Percentiles rank a stretch among this genome's conserved stretches.
These are phyloP conservation scores for Pseudocercospora ulei DNA, from an alignment of 2,329 filamentous ascomycete species.

Conservation along the genomic window DNA sequence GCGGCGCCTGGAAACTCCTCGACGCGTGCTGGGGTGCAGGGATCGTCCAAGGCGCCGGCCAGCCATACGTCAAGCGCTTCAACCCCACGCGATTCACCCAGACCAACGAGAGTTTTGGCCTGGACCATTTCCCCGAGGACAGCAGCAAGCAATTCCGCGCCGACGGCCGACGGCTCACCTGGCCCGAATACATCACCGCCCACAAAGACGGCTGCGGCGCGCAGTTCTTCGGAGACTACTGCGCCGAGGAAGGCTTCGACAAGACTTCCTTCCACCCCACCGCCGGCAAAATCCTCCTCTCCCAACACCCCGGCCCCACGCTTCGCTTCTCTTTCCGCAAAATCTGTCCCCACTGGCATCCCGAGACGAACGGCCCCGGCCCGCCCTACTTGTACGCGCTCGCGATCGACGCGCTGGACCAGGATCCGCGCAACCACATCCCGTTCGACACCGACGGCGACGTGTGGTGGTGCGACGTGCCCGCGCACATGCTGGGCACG, in stretches of 20 bases:
- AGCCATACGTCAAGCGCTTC: slow-evolving; percentile 59
- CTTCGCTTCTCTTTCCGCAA: slow-evolving; percentile 69
- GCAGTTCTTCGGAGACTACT: slow-evolving; percentile 41
- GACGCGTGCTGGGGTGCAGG: slow-evolving; percentile 93
- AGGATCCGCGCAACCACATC: slow-evolving; percentile 50
- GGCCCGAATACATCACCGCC: slow-evolving; percentile 73
- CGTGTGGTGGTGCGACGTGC: slow-evolving; percentile 72
- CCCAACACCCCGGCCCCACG: slow-evolving; percentile 39
- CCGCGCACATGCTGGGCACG: slow-evolving; percentile 52
- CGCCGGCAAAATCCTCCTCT: slow-evolving; percentile 51
- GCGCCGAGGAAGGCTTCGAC: slow-evolving; percentile 45
- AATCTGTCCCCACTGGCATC: slow-evolving; percentile 71
- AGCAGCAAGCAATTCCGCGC: slow-evolving; percentile 59
- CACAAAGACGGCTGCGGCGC: slow-evolving; percentile 41
- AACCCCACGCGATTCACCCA: slow-evolving; percentile 51
- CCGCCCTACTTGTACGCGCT: slow-evolving; percentile 61
- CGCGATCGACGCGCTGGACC: slow-evolving; percentile 53
- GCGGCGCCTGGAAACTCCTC: slow-evolving; percentile 79
- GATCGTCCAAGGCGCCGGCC: slow-evolving; percentile 44
- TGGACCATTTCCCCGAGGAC: slow-evolving; percentile 67
- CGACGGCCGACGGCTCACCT: slow-evolving; percentile 58
- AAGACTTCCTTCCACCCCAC: slow-evolving; percentile 54
- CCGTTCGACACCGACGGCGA: slow-evolving; percentile 65
- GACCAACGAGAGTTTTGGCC: slow-evolving; percentile 70
- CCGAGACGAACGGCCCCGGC: slow-evolving; percentile 57